Conservation (phyloP, 345 rosid genomes). For the Arabis hirsuta region DNA sequence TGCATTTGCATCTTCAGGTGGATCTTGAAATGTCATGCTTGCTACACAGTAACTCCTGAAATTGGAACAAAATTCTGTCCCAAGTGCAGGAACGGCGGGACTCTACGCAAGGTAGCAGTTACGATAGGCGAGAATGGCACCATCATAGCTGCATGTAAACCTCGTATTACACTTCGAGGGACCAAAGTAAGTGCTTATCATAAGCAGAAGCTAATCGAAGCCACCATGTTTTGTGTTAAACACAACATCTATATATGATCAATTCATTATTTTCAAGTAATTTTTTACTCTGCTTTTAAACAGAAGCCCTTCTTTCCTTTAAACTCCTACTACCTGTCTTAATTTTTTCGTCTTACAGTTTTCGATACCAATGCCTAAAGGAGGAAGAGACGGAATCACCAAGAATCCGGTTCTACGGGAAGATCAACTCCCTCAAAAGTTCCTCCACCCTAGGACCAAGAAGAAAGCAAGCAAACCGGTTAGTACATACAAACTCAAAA, state of each 20-base stretch:
- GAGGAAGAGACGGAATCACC: constrained; percentile 88
- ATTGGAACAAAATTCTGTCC: constrained; percentile 87
- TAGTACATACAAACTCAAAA: constrained; percentile 18
- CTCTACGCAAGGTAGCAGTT: constrained; percentile 80
- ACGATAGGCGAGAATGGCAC: constrained; percentile 85
- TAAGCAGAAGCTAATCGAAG: constrained; percentile 4
- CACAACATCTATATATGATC: constrained; percentile 5
- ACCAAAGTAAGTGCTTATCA: constrained; percentile 63
- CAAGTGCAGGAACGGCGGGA: constrained; percentile 95
- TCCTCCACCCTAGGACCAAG: constrained; percentile 77
- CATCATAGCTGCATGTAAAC: constrained; percentile 64
- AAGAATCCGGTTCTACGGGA: constrained; percentile 82
- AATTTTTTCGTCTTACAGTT: constrained; percentile 48
- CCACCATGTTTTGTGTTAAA: background rate
- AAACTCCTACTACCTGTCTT: too few relatives aligned
- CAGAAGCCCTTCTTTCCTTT: too few relatives aligned
- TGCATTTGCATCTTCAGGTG: constrained; percentile 59
- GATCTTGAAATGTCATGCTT: constrained; percentile 95
- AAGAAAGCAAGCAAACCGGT: constrained; percentile 78
- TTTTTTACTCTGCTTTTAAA: too few relatives aligned
- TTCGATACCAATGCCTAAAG: constrained; percentile 86
- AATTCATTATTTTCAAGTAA: too few relatives aligned
- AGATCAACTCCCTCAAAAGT: constrained; percentile 93
- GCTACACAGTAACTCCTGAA: constrained; percentile 85
- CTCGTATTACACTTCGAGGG: constrained; percentile 73